Base-by-base conservation (phyloP, 108 stramenopile species). In the Discostella stelligeroides region DNA sequence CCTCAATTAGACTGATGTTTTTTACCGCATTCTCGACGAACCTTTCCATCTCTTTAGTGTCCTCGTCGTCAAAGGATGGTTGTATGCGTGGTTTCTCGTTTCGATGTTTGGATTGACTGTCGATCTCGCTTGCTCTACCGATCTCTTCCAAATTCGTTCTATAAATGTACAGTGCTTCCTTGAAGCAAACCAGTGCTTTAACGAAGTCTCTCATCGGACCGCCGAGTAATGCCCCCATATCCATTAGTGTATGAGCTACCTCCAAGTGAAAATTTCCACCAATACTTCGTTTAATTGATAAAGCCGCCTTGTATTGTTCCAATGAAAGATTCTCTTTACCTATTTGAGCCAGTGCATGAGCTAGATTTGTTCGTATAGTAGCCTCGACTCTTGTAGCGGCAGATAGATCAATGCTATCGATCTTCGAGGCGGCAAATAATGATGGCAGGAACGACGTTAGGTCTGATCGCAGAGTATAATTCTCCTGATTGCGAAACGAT, bases 81-180 rank as follows among this genome's bases (percentile, higher is more conserved):
- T 64, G 40, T 24, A 38, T 40, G 41, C 60, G n/a, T n/a, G n/a
- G n/a, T n/a, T n/a, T n/a, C n/a, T n/a, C n/a, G n/a, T n/a, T n/a
- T n/a, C n/a, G n/a, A n/a, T n/a, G n/a, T n/a, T n/a, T n/a, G n/a
- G n/a, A n/a, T n/a, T n/a, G n/a, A n/a, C 51, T 34, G 6, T 43
- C 27, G 69, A 54, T 27, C 0, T 25, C 47, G 41, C 38, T 49
- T 42, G 45, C 76, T 20, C 43, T 48, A 39, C 42, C 53, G 11
- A 56, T 29, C 24, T 70, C 68, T 17, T 77, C 58, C 40, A 62
- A 53, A 15, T 70, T 63, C 0, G 34, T 7, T 60, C 63, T 53
- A 49, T 65, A 77, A 23, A 77, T 77, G 69, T 70, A 63, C 4
- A 77, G 63, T 0, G 76, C 76, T 49, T 77, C 76, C 38, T 77